Base-by-base conservation (phyloP, 257 asterid species). In the Leonotis leonurus region DNA sequence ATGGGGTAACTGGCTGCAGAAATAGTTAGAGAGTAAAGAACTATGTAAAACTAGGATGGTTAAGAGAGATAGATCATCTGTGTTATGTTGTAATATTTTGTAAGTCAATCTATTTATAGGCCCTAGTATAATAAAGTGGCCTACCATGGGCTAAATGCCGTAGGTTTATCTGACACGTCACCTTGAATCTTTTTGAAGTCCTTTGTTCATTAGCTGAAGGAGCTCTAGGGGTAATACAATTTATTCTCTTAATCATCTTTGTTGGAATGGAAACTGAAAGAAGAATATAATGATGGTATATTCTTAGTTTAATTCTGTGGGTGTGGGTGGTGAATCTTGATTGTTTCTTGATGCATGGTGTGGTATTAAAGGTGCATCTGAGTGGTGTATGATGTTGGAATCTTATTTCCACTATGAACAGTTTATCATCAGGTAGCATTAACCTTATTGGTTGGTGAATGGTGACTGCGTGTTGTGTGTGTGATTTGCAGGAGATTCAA, bases 31-130 rank as follows among this genome's bases (percentile, higher is more conserved):
- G 67, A 37, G 67, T 59, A 60, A 49, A 51, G 69, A 67, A 67
- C 73, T 57, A 62, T 83, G 89, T 82, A 82, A 50, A 85, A 77
- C 58, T 56, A 39, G 59, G 29, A 35, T 39, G 32, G 61, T 57
- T 65, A 1, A 27, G 25, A 58, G 69, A 54, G 43, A 61, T n/a
- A n/a, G n/a, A 27, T 64, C 48, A 21, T 65, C 48, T 33, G 53
- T 21, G 6, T 49, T 32, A 30, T 71, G 74, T 71, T 80, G 79
- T 85, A 81, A 69, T 62, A 79, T 57, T 73, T 39, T 60, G 55
- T 20, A 30, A 63, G n/a, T 40, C 69, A 6, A 53, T 67, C 55
- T 50, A 66, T 53, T 49, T 63, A 27, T 62, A 52, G 41, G 49
- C 62, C 51, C 20, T 16, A 21, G 8, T 52, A 24, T 74, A 67